Conservation (phyloP, 176 grass and related monocot genomes). For the Carex kokanica region DNA sequence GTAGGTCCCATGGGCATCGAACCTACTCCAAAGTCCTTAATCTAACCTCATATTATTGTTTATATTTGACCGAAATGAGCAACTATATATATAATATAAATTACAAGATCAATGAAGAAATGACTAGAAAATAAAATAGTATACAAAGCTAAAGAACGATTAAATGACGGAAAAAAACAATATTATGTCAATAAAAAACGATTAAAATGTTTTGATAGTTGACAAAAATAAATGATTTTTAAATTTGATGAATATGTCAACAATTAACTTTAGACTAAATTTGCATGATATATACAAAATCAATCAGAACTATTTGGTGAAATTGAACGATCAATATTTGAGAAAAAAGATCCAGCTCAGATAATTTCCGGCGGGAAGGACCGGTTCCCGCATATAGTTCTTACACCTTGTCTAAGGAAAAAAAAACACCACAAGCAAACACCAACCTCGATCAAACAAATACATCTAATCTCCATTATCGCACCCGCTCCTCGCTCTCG, state of each 20-base stretch:
- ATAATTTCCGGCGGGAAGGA: neutral
- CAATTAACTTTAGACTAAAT: neutral
- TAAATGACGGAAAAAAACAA: too few relatives aligned
- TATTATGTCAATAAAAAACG: too few relatives aligned
- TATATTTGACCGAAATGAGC: too few relatives aligned
- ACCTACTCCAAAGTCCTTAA: too few relatives aligned
- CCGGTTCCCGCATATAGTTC: neutral
- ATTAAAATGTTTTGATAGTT: too few relatives aligned
- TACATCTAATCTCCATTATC: slow-evolving; percentile 39
- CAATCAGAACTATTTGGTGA: neutral
- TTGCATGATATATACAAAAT: neutral
- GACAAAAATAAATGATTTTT: neutral
- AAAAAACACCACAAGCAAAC: slow-evolving; percentile 14
- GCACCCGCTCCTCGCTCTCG: slow-evolving; percentile 28
- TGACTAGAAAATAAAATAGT: too few relatives aligned
- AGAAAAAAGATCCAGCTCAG: neutral
- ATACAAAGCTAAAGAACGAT: too few relatives aligned
- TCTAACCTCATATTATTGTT: too few relatives aligned
- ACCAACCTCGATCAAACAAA: slow-evolving; percentile 38
- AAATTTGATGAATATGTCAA: neutral
- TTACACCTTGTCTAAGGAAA: neutral
- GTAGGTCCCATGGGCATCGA: too few relatives aligned
- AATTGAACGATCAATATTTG: neutral
- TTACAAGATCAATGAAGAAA: too few relatives aligned
- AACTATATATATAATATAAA: too few relatives aligned